A percentile compares a stretch with the other conserved stretches of the same genome.
phyloP scores from a whole-genome alignment of 495 filamentous ascomycete genomes.

The Lophiostoma macrostomum region DNA sequence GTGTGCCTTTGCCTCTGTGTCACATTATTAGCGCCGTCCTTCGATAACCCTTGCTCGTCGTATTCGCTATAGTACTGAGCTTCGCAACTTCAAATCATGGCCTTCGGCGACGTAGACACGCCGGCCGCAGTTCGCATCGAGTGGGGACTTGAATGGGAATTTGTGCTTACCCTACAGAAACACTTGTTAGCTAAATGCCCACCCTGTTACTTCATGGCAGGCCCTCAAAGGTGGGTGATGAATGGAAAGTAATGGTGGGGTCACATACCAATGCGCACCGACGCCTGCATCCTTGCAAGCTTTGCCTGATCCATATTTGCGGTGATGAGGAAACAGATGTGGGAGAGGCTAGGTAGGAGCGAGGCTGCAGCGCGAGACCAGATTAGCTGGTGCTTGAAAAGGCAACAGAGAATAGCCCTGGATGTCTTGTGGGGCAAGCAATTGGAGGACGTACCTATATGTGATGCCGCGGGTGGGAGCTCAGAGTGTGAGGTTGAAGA shows the following conservation, averaged over 20 bases:
- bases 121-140: too few species aligned
- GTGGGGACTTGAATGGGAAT: background rate
- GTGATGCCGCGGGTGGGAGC: slow-evolving; percentile 2
- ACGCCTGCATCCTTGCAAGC: slow-evolving; percentile 73
- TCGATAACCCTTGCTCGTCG: background rate
- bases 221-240: too few species aligned
- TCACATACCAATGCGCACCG: slow-evolving; percentile 77
- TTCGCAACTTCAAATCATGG: too few species aligned
- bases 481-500: slow-evolving; percentile 10
- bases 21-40: slow-evolving; percentile 18
- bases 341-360: background rate
- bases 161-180: slow-evolving; percentile 24
- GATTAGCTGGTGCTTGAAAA: background rate
- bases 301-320: slow-evolving; percentile 68
- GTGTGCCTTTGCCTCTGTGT: slow-evolving; percentile 92
- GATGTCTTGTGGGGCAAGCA: background rate
- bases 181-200: slow-evolving; percentile 10
- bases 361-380: slow-evolving; percentile 1
- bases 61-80: background rate
- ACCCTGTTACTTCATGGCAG: too few species aligned
- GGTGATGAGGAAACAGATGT: slow-evolving; percentile 16
- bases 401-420: background rate
- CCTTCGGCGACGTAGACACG: too few species aligned
- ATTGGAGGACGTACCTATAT: slow-evolving; percentile 5
- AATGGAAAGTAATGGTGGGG: too few species aligned